These are phyloP conservation scores for Apiospora koreana DNA, from an alignment of 2,329 filamentous ascomycete genomes.

Conservation along the genomic window DNA sequence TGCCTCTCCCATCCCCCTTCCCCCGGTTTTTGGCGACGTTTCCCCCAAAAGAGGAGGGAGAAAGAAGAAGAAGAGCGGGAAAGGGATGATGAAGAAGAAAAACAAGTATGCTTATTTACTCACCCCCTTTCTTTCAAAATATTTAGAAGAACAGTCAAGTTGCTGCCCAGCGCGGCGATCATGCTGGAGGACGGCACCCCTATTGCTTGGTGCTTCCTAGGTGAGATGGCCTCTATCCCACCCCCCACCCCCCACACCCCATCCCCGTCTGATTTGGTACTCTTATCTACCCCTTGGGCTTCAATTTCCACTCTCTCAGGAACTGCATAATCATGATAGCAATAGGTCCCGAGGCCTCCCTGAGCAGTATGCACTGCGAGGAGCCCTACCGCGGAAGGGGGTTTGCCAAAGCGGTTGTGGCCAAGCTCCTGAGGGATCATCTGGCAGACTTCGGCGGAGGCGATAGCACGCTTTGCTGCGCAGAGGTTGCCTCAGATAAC, in stretches of 20 bases:
- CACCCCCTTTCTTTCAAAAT: neutral
- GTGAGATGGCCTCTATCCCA: conserved; percentile 33
- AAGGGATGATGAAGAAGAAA: neutral
- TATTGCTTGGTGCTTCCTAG: conserved; percentile 66
- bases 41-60: neutral
- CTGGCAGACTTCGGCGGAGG: conserved; percentile 46
- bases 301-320: too few relatives aligned
- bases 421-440: conserved; percentile 57
- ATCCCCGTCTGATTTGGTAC: neutral
- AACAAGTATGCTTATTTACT: neutral
- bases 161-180: conserved; percentile 49
- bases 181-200: conserved; percentile 47
- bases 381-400: conserved; percentile 60
- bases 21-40: neutral
- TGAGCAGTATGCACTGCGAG: conserved; percentile 64
- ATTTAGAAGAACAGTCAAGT: conserved; percentile 41
- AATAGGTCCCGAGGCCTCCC: conserved; percentile 58
- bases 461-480: conserved; percentile 50
- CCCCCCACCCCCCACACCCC: too few relatives aligned
- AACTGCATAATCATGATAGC: neutral
- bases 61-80: neutral
- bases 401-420: conserved; percentile 61
- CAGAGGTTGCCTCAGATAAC: conserved; percentile 66
- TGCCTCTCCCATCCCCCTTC: neutral
- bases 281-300: neutral